phyloP scores from a whole-genome alignment of 2,329 filamentous ascomycete species.

The Didymella segeticola region DNA sequence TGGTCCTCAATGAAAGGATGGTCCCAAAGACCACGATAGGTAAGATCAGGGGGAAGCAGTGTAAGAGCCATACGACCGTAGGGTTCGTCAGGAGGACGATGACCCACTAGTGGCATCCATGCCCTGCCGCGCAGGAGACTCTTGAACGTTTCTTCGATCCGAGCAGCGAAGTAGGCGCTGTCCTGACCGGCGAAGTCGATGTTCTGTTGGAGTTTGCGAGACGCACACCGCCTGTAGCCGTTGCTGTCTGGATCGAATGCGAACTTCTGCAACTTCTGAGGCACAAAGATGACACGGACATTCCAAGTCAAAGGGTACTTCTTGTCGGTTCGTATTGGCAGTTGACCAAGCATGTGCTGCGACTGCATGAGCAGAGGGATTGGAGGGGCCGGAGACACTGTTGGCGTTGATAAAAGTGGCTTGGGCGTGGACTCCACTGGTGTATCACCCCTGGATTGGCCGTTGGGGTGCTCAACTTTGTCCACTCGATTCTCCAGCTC shows the following conservation, averaged over 20 bases:
- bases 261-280: constrained; percentile 45
- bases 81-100: constrained; percentile 47
- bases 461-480: constrained; percentile 36
- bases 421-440: constrained; percentile 40
- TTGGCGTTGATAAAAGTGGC: constrained; percentile 28
- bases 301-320: constrained; percentile 48
- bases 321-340: constrained; percentile 49
- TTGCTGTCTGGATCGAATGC: constrained; percentile 49
- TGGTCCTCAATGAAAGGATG: constrained; percentile 51
- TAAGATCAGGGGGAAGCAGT: constrained; percentile 42
- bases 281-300: constrained; percentile 48
- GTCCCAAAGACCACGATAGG: constrained; percentile 48
- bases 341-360: constrained; percentile 38
- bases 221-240: constrained; percentile 47
- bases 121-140: constrained; percentile 46
- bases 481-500: constrained; percentile 49
- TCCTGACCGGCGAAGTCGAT: constrained; percentile 47
- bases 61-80: constrained; percentile 50
- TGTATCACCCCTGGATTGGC: constrained; percentile 38
- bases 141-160: constrained; percentile 47
- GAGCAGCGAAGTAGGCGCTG: constrained; percentile 45
- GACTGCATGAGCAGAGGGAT: constrained; percentile 39
- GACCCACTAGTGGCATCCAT: constrained; percentile 51
- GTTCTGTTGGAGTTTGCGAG: constrained; percentile 49
- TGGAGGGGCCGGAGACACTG: constrained; percentile 35